phyloP scores from a whole-genome alignment of 139 green algal species.

The Picochlorum sp. region DNA sequence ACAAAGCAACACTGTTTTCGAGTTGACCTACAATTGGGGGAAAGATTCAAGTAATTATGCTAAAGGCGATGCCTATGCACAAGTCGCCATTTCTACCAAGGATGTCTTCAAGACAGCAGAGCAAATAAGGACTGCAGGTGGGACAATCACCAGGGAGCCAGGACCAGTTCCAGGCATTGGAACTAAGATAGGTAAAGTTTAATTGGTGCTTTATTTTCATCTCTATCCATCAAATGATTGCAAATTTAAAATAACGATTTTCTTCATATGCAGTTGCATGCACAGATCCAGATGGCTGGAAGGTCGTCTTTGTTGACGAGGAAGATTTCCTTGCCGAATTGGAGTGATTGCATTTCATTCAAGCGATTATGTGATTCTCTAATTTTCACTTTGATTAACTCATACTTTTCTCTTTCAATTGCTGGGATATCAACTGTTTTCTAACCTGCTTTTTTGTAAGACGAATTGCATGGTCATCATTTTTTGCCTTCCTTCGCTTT shows the following conservation, averaged over 20 bases:
- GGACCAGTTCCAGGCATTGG: slow-evolving; percentile 38
- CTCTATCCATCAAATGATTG: too few species aligned
- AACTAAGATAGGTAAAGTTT: slow-evolving; percentile 75
- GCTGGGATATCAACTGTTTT: background rate
- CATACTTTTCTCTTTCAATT: background rate
- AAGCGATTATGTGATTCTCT: background rate
- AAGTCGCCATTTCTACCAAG: slow-evolving; percentile 48
- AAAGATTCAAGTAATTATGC: slow-evolving; percentile 34
- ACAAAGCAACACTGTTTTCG: slow-evolving; percentile 56
- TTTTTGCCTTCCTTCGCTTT: slow-evolving; percentile 8
- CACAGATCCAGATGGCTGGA: slow-evolving; percentile 51
- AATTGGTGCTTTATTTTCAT: too few species aligned
- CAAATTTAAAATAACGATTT: too few species aligned
- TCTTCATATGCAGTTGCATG: too few species aligned
- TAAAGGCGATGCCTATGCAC: slow-evolving; percentile 73
- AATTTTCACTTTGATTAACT: background rate
- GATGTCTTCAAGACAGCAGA: slow-evolving; percentile 83
- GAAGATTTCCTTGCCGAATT: slow-evolving; percentile 54
- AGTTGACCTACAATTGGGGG: slow-evolving; percentile 89
- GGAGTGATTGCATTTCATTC: background rate
- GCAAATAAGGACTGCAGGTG: slow-evolving; percentile 50
- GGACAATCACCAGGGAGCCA: slow-evolving; percentile 35
- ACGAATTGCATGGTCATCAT: slow-evolving; percentile 8
- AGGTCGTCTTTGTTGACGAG: slow-evolving; percentile 60
- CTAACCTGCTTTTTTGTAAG: slow-evolving; percentile 1